Conservation (phyloP, 2,329 filamentous ascomycete species). For the Botrytis paeoniae region DNA sequence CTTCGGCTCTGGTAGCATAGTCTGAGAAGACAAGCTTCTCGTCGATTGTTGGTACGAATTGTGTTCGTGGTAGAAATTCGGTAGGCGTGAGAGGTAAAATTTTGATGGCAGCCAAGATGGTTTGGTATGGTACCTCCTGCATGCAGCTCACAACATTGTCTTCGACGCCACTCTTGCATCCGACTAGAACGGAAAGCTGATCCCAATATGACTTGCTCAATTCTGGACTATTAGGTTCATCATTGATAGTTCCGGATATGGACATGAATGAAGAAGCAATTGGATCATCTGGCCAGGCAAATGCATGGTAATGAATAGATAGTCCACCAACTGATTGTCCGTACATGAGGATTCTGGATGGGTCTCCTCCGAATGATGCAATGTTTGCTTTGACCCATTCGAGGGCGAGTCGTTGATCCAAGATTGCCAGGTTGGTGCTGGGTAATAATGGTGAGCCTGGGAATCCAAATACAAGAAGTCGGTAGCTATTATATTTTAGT, state of each 20-base stretch:
- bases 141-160: neutral
- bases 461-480: slow-evolving; percentile 6
- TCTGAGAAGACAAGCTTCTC: slow-evolving; percentile 24
- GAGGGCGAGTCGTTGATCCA: slow-evolving; percentile 14
- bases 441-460: slow-evolving; percentile 40
- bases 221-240: slow-evolving; percentile 8
- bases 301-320: slow-evolving; percentile 24
- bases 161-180: neutral
- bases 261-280: slow-evolving; percentile 30
- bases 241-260: slow-evolving; percentile 31
- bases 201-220: slow-evolving; percentile 1
- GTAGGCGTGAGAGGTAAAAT: neutral
- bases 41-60: slow-evolving; percentile 27
- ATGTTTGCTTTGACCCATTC: slow-evolving; percentile 31
- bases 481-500: slow-evolving; percentile 5
- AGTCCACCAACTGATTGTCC: slow-evolving; percentile 42
- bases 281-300: slow-evolving; percentile 20
- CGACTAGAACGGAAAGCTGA: neutral
- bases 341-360: slow-evolving; percentile 31
- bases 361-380: slow-evolving; percentile 5
- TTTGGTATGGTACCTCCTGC: slow-evolving; percentile 1
- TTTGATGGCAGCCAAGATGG: neutral
- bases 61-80: neutral
- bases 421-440: neutral
- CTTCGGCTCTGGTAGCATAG: slow-evolving; percentile 11